Evolutionary conservation across 2,329 filamentous ascomycete genomes (phyloP).

Genomic region (Xylariaceae sp.): DNA sequence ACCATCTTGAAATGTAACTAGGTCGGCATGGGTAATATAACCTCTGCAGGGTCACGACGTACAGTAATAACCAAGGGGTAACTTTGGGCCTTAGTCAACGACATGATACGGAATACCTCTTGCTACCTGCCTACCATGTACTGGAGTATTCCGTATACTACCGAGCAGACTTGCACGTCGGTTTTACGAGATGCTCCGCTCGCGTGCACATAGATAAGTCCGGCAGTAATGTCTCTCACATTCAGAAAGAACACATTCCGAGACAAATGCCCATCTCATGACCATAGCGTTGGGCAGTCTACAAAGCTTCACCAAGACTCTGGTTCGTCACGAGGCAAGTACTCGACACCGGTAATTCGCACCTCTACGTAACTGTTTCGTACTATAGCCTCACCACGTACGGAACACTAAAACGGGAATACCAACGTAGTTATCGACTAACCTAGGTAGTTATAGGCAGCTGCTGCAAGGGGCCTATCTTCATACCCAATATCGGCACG

Average conservation of each 20-base stretch:
- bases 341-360: too few relatives aligned
- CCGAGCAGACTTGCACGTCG: not conserved
- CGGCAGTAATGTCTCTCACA: not conserved
- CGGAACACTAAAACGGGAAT: too few relatives aligned
- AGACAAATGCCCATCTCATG: too few relatives aligned
- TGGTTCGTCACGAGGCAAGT: too few relatives aligned
- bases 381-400: too few relatives aligned
- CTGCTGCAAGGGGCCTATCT: not conserved
- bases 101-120: not conserved
- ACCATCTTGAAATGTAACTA: not conserved
- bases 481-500: not conserved
- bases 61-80: not conserved
- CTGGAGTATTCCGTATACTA: not conserved
- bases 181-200: not conserved
- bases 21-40: not conserved
- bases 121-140: not conserved
- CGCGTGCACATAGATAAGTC: not conserved
- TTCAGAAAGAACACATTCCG: not conserved
- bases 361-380: too few relatives aligned
- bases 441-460: not conserved
- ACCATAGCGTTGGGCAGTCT: too few relatives aligned
- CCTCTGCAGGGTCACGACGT: not conserved
- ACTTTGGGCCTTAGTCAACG: not conserved
- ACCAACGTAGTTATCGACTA: not conserved
- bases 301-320: too few relatives aligned